Percentiles rank a stretch among this genome's conserved stretches.
phyloP scores from a whole-genome alignment of 495 filamentous ascomycete genomes.

The Umbilicaria muhlenbergii region DNA sequence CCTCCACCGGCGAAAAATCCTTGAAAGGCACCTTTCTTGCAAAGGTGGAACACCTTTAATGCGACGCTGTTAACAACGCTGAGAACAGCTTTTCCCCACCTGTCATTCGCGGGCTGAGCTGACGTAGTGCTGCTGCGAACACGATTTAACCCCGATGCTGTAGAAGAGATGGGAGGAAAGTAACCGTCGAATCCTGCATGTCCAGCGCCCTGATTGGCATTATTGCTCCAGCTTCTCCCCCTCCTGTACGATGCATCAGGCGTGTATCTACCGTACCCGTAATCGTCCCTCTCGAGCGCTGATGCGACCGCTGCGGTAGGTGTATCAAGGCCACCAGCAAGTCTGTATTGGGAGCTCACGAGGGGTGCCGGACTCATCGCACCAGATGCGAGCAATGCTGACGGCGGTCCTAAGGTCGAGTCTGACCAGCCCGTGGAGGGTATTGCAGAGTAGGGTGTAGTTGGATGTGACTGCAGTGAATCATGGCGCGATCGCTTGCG shows the following conservation, averaged over 20 bases:
- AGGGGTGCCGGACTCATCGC: constrained; percentile 28
- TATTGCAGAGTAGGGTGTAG: background rate
- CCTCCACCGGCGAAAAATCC: constrained; percentile 83
- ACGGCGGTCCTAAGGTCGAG: background rate
- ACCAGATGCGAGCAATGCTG: constrained; percentile 2
- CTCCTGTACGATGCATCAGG: background rate
- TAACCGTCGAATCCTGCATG: constrained; percentile 1
- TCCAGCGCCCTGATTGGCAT: background rate
- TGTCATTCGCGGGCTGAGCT: constrained; percentile 1
- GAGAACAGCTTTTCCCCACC: constrained; percentile 33
- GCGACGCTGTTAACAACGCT: constrained; percentile 35
- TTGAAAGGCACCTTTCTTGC: constrained; percentile 52
- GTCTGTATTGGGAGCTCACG: constrained; percentile 36
- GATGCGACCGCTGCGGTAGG: constrained; percentile 32
- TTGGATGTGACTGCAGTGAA: constrained; percentile 4
- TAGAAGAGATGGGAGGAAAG: constrained; percentile 10
- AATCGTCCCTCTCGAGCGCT: constrained; percentile 31
- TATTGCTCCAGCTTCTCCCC: constrained; percentile 24
- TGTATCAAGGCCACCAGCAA: constrained; percentile 50
- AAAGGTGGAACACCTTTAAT: constrained; percentile 72
- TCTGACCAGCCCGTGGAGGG: constrained; percentile 4
- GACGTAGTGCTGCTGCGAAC: background rate
- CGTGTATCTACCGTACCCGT: too few relatives aligned
- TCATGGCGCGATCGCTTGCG: constrained; percentile 28
- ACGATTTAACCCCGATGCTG: too few relatives aligned